Percentiles rank a stretch among this genome's conserved stretches.
Evolutionary conservation across 345 rosid species (phyloP).

Genomic region (Sisymbrium altissimum): DNA sequence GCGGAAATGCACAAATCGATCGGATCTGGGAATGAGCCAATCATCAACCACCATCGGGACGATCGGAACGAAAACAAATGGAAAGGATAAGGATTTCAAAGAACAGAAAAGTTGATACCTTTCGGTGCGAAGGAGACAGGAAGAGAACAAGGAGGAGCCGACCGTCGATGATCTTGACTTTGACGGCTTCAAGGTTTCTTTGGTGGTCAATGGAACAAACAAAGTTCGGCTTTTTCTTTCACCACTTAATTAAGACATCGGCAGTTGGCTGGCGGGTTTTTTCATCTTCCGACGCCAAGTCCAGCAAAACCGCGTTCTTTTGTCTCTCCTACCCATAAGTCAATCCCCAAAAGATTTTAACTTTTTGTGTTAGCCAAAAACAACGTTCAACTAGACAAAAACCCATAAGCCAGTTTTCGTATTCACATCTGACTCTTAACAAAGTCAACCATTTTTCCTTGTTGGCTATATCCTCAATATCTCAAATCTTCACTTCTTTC

Average conservation of each 20-base stretch:
- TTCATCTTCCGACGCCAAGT: neutral
- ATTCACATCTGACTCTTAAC: neutral
- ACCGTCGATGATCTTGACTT: neutral
- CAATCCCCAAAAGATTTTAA: neutral
- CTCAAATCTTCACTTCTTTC: neutral
- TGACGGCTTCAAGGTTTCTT: neutral
- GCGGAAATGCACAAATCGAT: neutral
- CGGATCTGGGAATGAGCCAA: constrained; percentile 27
- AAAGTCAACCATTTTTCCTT: neutral
- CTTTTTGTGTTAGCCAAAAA: neutral
- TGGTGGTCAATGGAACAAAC: neutral
- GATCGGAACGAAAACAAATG: constrained; percentile 25
- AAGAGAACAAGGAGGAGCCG: neutral
- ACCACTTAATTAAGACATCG: neutral
- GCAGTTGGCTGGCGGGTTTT: constrained; percentile 23
- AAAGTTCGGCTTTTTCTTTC: neutral
- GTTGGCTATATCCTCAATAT: neutral
- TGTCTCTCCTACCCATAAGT: neutral
- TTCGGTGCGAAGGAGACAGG: constrained; percentile 1
- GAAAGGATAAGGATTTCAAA: neutral
- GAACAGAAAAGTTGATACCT: constrained; percentile 19
- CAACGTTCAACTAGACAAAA: neutral
- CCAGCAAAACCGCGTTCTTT: constrained; percentile 18
- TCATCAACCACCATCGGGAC: neutral
- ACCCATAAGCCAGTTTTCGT: neutral